These are phyloP conservation scores for Ilyonectria sp. DNA, from an alignment of 2,329 filamentous ascomycete species.

Conservation along the genomic window DNA sequence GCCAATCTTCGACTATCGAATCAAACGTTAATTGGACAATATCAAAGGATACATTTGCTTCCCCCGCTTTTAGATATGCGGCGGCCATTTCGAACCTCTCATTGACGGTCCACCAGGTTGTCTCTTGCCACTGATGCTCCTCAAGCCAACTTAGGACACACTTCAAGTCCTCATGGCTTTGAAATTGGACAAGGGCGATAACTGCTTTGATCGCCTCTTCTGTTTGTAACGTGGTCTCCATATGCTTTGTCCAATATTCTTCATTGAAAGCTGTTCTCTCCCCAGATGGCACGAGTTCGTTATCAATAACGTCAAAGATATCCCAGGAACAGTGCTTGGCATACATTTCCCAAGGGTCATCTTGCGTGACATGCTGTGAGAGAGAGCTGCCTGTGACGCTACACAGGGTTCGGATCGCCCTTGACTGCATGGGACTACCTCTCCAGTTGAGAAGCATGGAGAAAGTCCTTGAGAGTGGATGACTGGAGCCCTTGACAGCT, in stretches of 20 bases:
- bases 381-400: not conserved
- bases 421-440: not conserved
- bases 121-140: not conserved
- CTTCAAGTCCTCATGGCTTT: not conserved
- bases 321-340: not conserved
- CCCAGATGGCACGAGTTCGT: not conserved
- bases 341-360: accelerated
- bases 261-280: not conserved
- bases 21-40: not conserved
- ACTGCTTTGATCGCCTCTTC: not conserved
- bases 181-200: too few species aligned
- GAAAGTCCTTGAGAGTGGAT: not conserved
- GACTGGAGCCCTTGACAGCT: not conserved
- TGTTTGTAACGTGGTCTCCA: not conserved
- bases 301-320: not conserved
- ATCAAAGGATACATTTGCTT: not conserved
- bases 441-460: not conserved
- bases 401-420: not conserved
- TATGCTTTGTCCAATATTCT: not conserved
- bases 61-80: not conserved
- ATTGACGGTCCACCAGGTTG: too few species aligned
- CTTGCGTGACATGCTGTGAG: not conserved
- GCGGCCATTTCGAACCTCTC: not conserved
- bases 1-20: not conserved
- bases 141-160: not conserved